A percentile compares a stretch with the other conserved stretches of the same genome.
Conservation (phyloP, 306 rosid species). For the Adenanthera pavonina region DNA sequence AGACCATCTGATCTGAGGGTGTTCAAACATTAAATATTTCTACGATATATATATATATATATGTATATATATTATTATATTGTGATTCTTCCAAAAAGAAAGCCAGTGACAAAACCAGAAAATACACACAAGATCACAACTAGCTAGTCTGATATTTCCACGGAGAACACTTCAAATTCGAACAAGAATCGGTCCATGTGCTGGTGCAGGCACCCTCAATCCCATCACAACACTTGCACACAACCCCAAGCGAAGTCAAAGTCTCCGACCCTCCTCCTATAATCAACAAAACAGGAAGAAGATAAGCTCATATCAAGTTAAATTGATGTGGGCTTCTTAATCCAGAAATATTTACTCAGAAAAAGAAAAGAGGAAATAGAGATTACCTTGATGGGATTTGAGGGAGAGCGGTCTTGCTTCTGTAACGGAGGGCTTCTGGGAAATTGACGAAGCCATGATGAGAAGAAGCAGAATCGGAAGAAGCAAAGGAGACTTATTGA, state of each 20-base stretch:
- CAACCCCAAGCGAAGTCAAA: constrained; percentile 49
- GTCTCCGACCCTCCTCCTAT: constrained; percentile 36
- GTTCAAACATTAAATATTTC: neutral
- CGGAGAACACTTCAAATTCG: constrained; percentile 54
- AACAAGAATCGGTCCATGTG: constrained; percentile 57
- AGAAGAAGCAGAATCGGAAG: neutral
- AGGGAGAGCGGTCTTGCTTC: constrained; percentile 52
- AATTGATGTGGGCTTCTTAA: neutral
- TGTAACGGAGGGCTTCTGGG: constrained; percentile 21
- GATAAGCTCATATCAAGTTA: neutral
- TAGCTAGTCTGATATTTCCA: constrained; percentile 51
- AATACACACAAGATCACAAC: neutral
- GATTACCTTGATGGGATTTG: constrained; percentile 44
- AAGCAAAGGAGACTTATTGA: constrained; percentile 26
- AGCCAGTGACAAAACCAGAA: neutral
- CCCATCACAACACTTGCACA: constrained; percentile 69
- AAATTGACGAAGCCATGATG: constrained; percentile 35
- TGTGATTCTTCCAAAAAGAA: neutral
- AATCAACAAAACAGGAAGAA: neutral
- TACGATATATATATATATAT: neutral
- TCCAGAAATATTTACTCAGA: neutral
- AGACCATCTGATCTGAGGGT: neutral
- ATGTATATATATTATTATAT: neutral
- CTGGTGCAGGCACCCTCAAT: constrained; percentile 50
- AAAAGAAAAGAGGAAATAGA: neutral